Evolutionary conservation across 352 stramenopile genomes (phyloP), one percentile per base, ranked within the genome.

Genomic region (Globisporangium okanoganense): DNA sequence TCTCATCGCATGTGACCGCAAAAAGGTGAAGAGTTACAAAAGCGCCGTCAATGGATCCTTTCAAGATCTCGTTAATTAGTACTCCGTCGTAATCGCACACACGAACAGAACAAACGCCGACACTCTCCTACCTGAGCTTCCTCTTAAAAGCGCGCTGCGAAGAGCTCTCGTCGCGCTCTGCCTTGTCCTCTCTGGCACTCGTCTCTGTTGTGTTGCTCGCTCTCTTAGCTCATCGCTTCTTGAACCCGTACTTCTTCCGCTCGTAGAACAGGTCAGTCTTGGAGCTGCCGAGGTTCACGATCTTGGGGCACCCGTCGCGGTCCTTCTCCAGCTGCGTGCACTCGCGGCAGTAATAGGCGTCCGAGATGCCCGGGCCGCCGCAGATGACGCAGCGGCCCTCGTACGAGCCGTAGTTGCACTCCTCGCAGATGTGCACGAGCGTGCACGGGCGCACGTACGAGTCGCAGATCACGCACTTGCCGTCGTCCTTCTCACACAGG

Each of bases 321-420:
- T 98, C 90, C 61, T 97, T 97, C 66, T 98, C 96, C 59, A 97
- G 77, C 66, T 99, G 92, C 43, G 96, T 98, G 76, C 98, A 99
- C 69, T 99, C 97, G 64, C 96, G 87, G 79, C 98, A 99, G 78
- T 99, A 99, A 73, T 99, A 99, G 18, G 97, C 98, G 81, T 99
- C 97, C 22, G 95, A 99, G 54, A 99, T 98, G 53, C 97, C 98
- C 0, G 87, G 77, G 8, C 95, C 97, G 43, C 97, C 97, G 74
- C 97, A 99, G 58, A 99, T 98, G 24, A 99, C 94, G 74, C 98
- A 99, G 31, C 96, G 85, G 38, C 95, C 88, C 47, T 97, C 75
- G 75, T 98, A 98, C 53, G 83, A 97, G 41, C 98, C 98, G 82
- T 99, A 99, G 82, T 99, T 99, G 80, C 97, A 99, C 81, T 99